Conservation (phyloP, 148 eudicot genomes). For the Vaccinium vitisidaea region DNA sequence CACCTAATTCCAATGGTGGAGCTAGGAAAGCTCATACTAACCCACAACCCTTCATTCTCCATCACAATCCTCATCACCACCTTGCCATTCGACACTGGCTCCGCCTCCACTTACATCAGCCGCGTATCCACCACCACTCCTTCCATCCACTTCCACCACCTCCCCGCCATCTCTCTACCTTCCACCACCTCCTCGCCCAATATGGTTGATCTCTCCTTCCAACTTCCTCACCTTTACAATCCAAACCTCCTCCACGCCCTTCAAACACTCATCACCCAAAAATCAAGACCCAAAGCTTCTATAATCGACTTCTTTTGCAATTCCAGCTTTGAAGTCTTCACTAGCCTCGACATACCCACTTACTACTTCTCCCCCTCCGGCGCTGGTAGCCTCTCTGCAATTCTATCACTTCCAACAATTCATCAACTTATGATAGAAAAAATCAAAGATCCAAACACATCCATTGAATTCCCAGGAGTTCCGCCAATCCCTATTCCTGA, state of each 20-base stretch:
- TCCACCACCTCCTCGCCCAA: neutral
- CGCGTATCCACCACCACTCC: conserved; percentile 26
- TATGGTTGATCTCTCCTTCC: conserved; percentile 11
- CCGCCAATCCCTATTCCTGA: conserved; percentile 17
- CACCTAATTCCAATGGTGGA: conserved; percentile 37
- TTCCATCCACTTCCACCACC: conserved; percentile 34
- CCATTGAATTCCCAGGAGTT: conserved; percentile 10
- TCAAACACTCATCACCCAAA: conserved; percentile 15
- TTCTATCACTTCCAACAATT: conserved; percentile 17
- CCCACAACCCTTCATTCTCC: conserved; percentile 29
- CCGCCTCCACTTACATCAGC: conserved; percentile 21
- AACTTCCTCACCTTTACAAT: conserved; percentile 19
- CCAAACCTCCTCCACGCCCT: conserved; percentile 20
- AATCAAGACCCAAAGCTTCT: conserved; percentile 8
- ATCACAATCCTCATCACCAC: conserved; percentile 20
- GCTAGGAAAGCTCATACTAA: conserved; percentile 26
- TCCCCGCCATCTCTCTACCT: conserved; percentile 22
- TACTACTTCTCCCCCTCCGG: conserved; percentile 35
- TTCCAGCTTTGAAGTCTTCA: conserved; percentile 13
- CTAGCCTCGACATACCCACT: conserved; percentile 18
- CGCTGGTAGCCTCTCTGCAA: conserved; percentile 21
- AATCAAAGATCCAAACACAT: conserved; percentile 12
- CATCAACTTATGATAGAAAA: neutral
- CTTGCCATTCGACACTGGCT: conserved; percentile 20
- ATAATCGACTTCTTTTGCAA: conserved; percentile 32